A percentile compares a stretch with the other conserved stretches of the same genome.
These are phyloP conservation scores for Rhazya stricta DNA, from an alignment of 257 asterid species.

Conservation along the genomic window DNA sequence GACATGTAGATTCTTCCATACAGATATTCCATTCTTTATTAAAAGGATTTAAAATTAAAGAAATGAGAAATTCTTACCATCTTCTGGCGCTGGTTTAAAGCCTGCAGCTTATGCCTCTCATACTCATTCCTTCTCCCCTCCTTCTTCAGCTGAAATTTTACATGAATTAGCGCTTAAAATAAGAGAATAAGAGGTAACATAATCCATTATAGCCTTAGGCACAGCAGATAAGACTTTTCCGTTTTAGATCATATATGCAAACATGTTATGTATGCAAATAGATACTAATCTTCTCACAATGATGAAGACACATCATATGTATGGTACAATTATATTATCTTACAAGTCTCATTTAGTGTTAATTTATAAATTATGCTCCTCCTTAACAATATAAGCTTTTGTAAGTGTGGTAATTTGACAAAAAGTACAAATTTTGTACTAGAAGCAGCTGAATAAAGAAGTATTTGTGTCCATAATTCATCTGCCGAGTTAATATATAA, in stretches of 20 bases:
- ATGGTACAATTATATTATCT: background rate
- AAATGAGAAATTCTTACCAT: constrained; percentile 44
- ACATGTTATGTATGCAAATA: background rate
- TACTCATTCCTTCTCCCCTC: constrained; percentile 98
- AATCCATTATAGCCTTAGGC: background rate
- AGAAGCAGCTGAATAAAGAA: background rate
- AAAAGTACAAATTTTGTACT: background rate
- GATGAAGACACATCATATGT: background rate
- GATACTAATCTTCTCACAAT: background rate
- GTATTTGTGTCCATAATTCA: background rate
- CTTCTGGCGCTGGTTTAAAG: constrained; percentile 95
- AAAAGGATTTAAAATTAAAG: background rate
- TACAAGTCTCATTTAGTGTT: background rate
- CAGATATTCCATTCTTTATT: background rate
- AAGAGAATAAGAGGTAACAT: background rate
- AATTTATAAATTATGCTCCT: background rate
- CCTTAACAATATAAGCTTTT: background rate
- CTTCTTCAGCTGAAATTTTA: constrained; percentile 65
- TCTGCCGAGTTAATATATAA: background rate
- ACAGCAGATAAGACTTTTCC: background rate
- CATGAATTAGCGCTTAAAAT: constrained; percentile 2
- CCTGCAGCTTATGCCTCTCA: constrained; percentile 93
- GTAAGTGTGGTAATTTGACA: background rate
- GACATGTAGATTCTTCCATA: background rate
- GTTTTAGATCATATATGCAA: background rate